These are phyloP conservation scores for Phyllostachys edulis DNA, from an alignment of 176 grass and related monocot species.

Conservation along the genomic window DNA sequence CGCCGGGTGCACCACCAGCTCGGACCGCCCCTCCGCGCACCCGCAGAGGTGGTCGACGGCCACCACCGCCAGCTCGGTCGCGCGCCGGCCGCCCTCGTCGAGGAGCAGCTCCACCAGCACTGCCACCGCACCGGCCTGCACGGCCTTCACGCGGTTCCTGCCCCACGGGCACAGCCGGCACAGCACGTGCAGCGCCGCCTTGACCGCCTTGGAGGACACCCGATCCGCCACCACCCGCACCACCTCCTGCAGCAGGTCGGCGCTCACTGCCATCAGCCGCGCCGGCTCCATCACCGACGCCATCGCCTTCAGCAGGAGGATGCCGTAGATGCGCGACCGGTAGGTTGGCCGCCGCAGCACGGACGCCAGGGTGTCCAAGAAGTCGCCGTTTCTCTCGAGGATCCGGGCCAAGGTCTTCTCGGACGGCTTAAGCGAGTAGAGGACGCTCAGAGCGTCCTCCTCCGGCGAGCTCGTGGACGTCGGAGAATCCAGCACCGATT, in stretches of 20 bases:
- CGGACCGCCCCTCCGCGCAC: constrained; percentile 68
- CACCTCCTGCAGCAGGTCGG: constrained; percentile 48
- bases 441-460: constrained; percentile 55
- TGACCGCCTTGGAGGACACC: constrained; percentile 52
- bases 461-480: constrained; percentile 30
- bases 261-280: constrained; percentile 1
- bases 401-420: constrained; percentile 29
- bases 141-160: constrained; percentile 65
- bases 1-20: constrained; percentile 59
- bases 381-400: constrained; percentile 11
- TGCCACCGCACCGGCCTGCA: constrained; percentile 49
- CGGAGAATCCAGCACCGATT: constrained; percentile 14
- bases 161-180: constrained; percentile 39
- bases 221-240: constrained; percentile 45
- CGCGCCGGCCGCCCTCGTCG: constrained; percentile 30
- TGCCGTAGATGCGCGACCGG: constrained; percentile 45
- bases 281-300: constrained; percentile 29
- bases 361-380: constrained; percentile 35
- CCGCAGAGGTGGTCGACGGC: constrained; percentile 70
- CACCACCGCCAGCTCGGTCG: constrained; percentile 48
- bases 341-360: constrained; percentile 57
- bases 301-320: constrained; percentile 51
- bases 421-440: constrained; percentile 56
- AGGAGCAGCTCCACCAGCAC: constrained; percentile 67
- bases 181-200: constrained; percentile 67